phyloP scores from a whole-genome alignment of 805 yeast genomes.

The Martiniozyma abietophila region DNA sequence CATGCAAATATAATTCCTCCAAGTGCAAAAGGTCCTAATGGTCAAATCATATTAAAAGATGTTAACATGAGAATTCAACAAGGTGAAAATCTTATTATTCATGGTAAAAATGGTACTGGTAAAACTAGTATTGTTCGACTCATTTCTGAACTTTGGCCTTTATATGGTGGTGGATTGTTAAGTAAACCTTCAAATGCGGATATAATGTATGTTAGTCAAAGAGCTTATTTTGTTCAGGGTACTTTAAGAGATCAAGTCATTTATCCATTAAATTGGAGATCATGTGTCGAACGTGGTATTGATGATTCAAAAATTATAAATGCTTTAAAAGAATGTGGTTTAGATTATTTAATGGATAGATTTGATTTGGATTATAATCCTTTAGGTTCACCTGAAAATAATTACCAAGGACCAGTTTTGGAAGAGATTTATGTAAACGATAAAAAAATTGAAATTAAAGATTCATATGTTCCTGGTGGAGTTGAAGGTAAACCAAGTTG shows the following conservation, averaged over 20 bases:
- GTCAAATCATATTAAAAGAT: slow-evolving; percentile 51
- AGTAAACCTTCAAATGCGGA: slow-evolving; percentile 68
- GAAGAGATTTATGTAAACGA: slow-evolving; percentile 24
- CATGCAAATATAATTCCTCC: slow-evolving; percentile 79
- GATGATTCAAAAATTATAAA: slow-evolving; percentile 62
- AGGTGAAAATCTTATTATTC: slow-evolving; percentile 63
- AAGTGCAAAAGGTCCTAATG: slow-evolving; percentile 45
- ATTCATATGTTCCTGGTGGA: slow-evolving; percentile 18
- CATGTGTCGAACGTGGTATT: slow-evolving; percentile 63
- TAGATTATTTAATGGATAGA: slow-evolving; percentile 71
- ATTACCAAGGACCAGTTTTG: slow-evolving; percentile 11
- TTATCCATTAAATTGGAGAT: slow-evolving; percentile 72
- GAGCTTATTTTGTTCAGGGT: slow-evolving; percentile 72
- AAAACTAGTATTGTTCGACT: slow-evolving; percentile 80
- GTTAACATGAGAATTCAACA: slow-evolving; percentile 52
- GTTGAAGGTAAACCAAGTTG: slow-evolving; percentile 34
- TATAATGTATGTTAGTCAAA: slow-evolving; percentile 74
- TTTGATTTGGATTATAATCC: slow-evolving; percentile 41
- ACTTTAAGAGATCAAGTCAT: slow-evolving; percentile 86
- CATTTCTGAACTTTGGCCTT: slow-evolving; percentile 87
- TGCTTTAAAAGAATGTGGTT: slow-evolving; percentile 64
- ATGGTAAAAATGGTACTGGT: slow-evolving; percentile 87
- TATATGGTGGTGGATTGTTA: slow-evolving; percentile 62
- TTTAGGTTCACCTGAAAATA: slow-evolving; percentile 7
- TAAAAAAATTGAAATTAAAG: slow-evolving; percentile 17